A percentile compares a stretch with the other conserved stretches of the same genome.
phyloP scores from a whole-genome alignment of 2,329 filamentous ascomycete species.

The Albifimbria verrucaria region DNA sequence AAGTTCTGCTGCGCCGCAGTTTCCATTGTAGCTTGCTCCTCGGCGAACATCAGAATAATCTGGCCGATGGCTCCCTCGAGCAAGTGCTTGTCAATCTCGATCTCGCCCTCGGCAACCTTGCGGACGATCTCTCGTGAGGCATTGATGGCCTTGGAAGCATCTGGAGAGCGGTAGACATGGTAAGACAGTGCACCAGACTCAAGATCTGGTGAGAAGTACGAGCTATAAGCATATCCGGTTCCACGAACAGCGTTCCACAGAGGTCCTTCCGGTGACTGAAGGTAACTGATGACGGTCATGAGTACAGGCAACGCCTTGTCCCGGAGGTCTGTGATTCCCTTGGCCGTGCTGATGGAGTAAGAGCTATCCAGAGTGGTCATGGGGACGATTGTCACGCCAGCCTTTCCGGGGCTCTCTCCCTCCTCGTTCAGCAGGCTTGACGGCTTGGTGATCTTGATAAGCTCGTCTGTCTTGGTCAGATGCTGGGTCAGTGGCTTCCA shows the following conservation, averaged over 20 bases:
- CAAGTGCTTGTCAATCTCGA: slow-evolving; percentile 72
- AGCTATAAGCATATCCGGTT: slow-evolving; percentile 88
- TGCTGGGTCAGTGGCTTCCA: slow-evolving; percentile 60
- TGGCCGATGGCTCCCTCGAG: slow-evolving; percentile 88
- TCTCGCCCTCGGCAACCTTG: slow-evolving; percentile 68
- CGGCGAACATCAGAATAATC: slow-evolving; percentile 82
- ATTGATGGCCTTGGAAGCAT: slow-evolving; percentile 80
- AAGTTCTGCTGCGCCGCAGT: slow-evolving; percentile 82
- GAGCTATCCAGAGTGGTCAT: slow-evolving; percentile 93
- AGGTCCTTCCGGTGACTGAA: slow-evolving; percentile 93
- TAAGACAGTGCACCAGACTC: slow-evolving; percentile 81
- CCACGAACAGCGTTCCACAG: slow-evolving; percentile 92
- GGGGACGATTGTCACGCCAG: slow-evolving; percentile 75
- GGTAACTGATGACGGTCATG: slow-evolving; percentile 84
- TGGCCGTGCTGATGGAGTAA: slow-evolving; percentile 73
- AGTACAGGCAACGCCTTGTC: slow-evolving; percentile 79
- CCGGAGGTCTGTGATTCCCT: slow-evolving; percentile 70
- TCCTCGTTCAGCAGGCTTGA: slow-evolving; percentile 70
- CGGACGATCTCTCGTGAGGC: slow-evolving; percentile 73
- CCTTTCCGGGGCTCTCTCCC: slow-evolving; percentile 72
- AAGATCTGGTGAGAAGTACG: slow-evolving; percentile 71
- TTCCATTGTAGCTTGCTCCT: slow-evolving; percentile 83
- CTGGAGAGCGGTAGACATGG: slow-evolving; percentile 84
- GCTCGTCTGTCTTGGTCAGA: slow-evolving; percentile 37
- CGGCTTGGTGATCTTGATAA: slow-evolving; percentile 69